A percentile compares a stretch with the other conserved stretches of the same genome.
Evolutionary conservation across 331 rosid genomes (phyloP).

Genomic region (Malus hybrid): DNA sequence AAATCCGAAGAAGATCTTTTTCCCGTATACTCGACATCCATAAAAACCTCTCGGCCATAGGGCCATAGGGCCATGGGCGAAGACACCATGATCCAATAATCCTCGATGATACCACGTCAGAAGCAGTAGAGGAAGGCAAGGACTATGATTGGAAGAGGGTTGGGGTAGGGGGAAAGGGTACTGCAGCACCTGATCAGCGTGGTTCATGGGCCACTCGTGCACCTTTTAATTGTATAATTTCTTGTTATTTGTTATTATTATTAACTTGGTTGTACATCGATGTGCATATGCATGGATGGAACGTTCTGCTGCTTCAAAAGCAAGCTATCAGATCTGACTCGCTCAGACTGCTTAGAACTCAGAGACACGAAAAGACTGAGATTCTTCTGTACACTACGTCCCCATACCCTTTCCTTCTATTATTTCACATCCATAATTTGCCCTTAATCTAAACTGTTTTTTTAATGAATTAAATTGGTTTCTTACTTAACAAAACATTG

Average conservation of each 20-base stretch:
- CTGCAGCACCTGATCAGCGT: conserved; percentile 48
- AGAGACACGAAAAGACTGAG: conserved; percentile 15
- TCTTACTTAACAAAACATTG: background rate
- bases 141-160: background rate
- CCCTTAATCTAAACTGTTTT: background rate
- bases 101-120: conserved; percentile 6
- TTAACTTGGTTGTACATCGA: background rate
- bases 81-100: conserved; percentile 7
- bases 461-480: background rate
- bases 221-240: background rate
- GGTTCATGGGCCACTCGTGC: conserved; percentile 39
- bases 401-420: background rate
- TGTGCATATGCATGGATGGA: conserved; percentile 43
- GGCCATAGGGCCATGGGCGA: background rate
- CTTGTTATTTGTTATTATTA: background rate
- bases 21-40: background rate
- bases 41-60: background rate
- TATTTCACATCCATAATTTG: background rate
- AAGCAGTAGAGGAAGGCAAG: background rate
- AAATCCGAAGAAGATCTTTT: no score
- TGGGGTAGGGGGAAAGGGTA: background rate
- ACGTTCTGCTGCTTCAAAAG: conserved; percentile 34
- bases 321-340: conserved; percentile 18
- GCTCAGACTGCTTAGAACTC: conserved; percentile 2
- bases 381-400: conserved; percentile 29